Evolutionary conservation across 2,329 filamentous ascomycete species (phyloP).

Genomic region (Colletotrichum sp.): DNA sequence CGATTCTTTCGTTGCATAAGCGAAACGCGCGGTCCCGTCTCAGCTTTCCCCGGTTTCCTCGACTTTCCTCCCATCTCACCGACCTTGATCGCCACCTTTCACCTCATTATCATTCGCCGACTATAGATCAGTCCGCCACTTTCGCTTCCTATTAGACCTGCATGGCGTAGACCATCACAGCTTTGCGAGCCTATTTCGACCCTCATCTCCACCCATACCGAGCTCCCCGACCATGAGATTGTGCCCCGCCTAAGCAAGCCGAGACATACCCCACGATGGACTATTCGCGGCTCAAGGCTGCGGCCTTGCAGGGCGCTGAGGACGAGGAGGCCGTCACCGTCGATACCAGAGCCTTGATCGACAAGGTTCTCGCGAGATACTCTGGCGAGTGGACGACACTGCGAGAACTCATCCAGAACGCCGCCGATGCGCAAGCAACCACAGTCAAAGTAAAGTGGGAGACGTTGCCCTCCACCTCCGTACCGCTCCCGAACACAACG

Average conservation of each 20-base stretch:
- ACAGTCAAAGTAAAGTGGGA: slow-evolving; percentile 93
- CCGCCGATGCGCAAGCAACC: slow-evolving; percentile 92
- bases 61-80: neutral
- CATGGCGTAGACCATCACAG: neutral
- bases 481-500: slow-evolving; percentile 71
- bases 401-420: slow-evolving; percentile 95
- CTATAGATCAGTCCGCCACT: neutral
- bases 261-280: slow-evolving; percentile 57
- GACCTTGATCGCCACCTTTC: slow-evolving; percentile 4
- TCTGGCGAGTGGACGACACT: slow-evolving; percentile 93
- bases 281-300: slow-evolving; percentile 79
- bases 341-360: slow-evolving; percentile 94
- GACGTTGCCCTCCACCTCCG: slow-evolving; percentile 80
- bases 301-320: slow-evolving; percentile 83
- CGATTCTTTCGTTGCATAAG: neutral
- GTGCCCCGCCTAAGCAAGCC: neutral
- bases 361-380: slow-evolving; percentile 96
- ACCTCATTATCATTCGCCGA: neutral
- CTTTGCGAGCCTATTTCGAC: neutral
- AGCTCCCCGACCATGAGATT: slow-evolving; percentile 1
- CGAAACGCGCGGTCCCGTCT: slow-evolving; percentile 7
- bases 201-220: neutral
- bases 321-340: slow-evolving; percentile 98
- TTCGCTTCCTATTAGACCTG: neutral
- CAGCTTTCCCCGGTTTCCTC: neutral